A percentile compares a stretch with the other conserved stretches of the same genome.
These are phyloP conservation scores for Phytophthora ramorum DNA, from an alignment of 352 stramenopile genomes.

Conservation along the genomic window DNA sequence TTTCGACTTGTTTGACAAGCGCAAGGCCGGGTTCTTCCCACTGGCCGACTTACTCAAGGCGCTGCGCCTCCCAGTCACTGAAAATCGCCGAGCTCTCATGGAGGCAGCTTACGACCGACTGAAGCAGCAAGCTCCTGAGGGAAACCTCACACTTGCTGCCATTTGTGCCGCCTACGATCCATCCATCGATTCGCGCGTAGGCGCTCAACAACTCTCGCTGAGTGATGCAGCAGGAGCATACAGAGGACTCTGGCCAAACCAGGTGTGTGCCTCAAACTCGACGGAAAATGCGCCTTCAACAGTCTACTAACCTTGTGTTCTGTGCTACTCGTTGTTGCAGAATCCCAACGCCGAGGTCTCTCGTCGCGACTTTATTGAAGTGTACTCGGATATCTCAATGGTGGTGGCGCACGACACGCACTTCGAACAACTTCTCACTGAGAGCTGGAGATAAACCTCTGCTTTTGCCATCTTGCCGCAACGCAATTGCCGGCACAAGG, in stretches of 20 bases:
- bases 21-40: slow-evolving; percentile 67
- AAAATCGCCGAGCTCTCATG: slow-evolving; percentile 46
- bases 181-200: slow-evolving; percentile 66
- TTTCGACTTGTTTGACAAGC: slow-evolving; percentile 75
- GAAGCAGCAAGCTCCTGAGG: slow-evolving; percentile 28
- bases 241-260: slow-evolving; percentile 49
- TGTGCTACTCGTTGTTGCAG: slow-evolving; percentile 7
- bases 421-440: slow-evolving; percentile 70
- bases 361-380: slow-evolving; percentile 65
- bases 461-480: neutral
- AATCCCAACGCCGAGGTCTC: slow-evolving; percentile 47
- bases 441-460: slow-evolving; percentile 67
- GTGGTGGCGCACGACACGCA: slow-evolving; percentile 65
- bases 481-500: neutral
- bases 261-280: slow-evolving; percentile 15
- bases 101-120: slow-evolving; percentile 56
- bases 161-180: slow-evolving; percentile 63
- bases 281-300: neutral
- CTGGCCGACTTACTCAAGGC: slow-evolving; percentile 49
- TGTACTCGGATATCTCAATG: slow-evolving; percentile 76
- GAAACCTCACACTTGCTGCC: slow-evolving; percentile 50
- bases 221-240: slow-evolving; percentile 53
- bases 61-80: slow-evolving; percentile 48
- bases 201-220: slow-evolving; percentile 39
- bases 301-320: neutral